These are phyloP conservation scores for Rhypophila decipiens DNA, from an alignment of 495 filamentous ascomycete genomes.

Conservation along the genomic window DNA sequence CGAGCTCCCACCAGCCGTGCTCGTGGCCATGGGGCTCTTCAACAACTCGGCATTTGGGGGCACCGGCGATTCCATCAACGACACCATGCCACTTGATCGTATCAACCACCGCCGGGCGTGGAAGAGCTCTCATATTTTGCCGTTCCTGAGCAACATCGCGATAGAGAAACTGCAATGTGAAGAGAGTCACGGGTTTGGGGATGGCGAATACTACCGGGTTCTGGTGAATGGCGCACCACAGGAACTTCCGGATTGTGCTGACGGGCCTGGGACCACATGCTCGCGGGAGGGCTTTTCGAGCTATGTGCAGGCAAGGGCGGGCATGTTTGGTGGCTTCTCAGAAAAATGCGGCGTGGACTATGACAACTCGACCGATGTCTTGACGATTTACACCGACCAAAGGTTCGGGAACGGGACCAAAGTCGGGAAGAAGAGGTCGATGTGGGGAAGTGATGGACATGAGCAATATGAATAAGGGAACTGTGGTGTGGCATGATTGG, in stretches of 20 bases:
- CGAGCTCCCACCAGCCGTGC: constrained; percentile 41
- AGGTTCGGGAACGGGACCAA: constrained; percentile 24
- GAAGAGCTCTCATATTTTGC: constrained; percentile 38
- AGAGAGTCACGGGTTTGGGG: constrained; percentile 25
- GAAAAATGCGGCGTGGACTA: constrained; percentile 27
- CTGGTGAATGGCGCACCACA: constrained; percentile 33
- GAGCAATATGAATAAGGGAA: too few species aligned
- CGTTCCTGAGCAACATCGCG: constrained; percentile 38
- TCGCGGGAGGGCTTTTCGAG: constrained; percentile 22
- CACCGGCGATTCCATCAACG: constrained; percentile 32
- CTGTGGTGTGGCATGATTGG: too few species aligned
- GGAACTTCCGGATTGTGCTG: constrained; percentile 25
- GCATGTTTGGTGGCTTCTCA: constrained; percentile 28
- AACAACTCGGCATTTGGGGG: constrained; percentile 42
- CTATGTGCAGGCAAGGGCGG: constrained; percentile 23
- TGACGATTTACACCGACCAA: constrained; percentile 30
- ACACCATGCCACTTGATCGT: constrained; percentile 40
- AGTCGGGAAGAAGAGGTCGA: constrained; percentile 30
- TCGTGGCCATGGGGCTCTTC: constrained; percentile 44
- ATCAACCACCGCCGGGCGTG: constrained; percentile 42
- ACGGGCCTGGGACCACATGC: constrained; percentile 31
- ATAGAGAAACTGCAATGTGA: constrained; percentile 37
- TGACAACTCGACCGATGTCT: constrained; percentile 24
- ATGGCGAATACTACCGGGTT: constrained; percentile 31
- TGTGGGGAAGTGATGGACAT: background rate